Conservation (phyloP, 805 yeast genomes). For the Ogataea zsoltii region DNA sequence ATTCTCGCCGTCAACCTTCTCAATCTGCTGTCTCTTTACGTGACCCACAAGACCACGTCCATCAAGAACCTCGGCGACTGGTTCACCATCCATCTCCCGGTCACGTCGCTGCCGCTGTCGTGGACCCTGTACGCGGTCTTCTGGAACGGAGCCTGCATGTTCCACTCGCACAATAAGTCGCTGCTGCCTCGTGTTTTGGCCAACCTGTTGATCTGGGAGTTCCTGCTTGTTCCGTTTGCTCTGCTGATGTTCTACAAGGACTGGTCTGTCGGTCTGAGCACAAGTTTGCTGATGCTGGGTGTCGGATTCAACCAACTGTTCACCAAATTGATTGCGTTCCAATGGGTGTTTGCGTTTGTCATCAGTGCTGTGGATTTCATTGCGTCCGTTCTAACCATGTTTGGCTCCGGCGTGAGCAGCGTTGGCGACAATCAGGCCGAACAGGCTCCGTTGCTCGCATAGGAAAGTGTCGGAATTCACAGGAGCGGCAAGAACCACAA, state of each 20-base stretch:
- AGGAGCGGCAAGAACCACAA: too few relatives aligned
- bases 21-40: conserved; percentile 56
- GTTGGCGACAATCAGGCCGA: conserved; percentile 23
- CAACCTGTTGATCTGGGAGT: conserved; percentile 76
- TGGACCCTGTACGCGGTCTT: conserved; percentile 75
- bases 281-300: conserved; percentile 60
- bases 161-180: conserved; percentile 54
- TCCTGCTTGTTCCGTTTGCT: conserved; percentile 62
- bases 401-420: conserved; percentile 33
- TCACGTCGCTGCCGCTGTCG: conserved; percentile 67
- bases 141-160: conserved; percentile 84
- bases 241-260: conserved; percentile 63
- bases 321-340: conserved; percentile 70
- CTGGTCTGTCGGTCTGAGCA: conserved; percentile 66
- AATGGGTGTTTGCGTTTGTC: conserved; percentile 81
- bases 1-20: conserved; percentile 58
- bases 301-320: conserved; percentile 70
- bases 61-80: conserved; percentile 53
- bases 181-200: conserved; percentile 68
- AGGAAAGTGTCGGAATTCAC: not conserved
- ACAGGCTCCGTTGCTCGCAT: conserved; percentile 36
- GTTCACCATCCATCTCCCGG: conserved; percentile 63
- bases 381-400: conserved; percentile 47
- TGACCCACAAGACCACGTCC: conserved; percentile 58
- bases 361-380: conserved; percentile 60